A percentile compares a stretch with the other conserved stretches of the same genome.
Evolutionary conservation across 2,329 filamentous ascomycete genomes (phyloP).

Genomic region (Diatrype stigma): DNA sequence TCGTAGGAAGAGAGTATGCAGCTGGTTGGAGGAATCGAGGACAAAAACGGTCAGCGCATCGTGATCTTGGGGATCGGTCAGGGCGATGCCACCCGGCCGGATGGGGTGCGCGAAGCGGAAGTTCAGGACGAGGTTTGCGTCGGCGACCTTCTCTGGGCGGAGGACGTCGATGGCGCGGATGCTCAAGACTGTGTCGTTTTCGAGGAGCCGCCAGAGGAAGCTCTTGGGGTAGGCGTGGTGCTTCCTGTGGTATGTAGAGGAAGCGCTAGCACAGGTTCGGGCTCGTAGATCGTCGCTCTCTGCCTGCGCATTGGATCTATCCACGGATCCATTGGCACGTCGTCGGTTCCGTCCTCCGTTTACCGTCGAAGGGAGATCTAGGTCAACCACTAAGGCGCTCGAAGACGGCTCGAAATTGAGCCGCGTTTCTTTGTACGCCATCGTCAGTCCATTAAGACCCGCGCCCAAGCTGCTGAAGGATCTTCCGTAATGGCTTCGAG

Average conservation of each 20-base stretch:
- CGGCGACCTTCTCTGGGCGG: slow-evolving; percentile 59
- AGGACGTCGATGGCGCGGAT: slow-evolving; percentile 79
- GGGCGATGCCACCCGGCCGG: slow-evolving; percentile 71
- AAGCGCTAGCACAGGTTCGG: slow-evolving; percentile 69
- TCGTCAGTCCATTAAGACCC: slow-evolving; percentile 59
- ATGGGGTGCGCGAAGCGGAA: slow-evolving; percentile 74
- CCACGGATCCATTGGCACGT: slow-evolving; percentile 32
- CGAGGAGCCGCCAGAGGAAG: slow-evolving; percentile 87
- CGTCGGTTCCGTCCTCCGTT: slow-evolving; percentile 40
- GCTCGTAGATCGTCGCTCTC: slow-evolving; percentile 73
- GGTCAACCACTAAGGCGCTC: slow-evolving; percentile 64
- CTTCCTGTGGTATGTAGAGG: slow-evolving; percentile 80
- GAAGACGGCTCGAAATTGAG: slow-evolving; percentile 74
- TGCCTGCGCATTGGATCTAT: slow-evolving; percentile 29
- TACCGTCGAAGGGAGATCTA: slow-evolving; percentile 58
- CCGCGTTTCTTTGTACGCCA: slow-evolving; percentile 83
- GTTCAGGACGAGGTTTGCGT: slow-evolving; percentile 71
- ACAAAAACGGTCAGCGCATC: slow-evolving; percentile 57
- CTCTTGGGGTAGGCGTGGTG: slow-evolving; percentile 72
- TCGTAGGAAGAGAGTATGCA: slow-evolving; percentile 80
- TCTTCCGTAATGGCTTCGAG: not conserved
- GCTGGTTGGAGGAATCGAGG: slow-evolving; percentile 66
- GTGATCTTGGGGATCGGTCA: slow-evolving; percentile 72
- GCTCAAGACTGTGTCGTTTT: slow-evolving; percentile 75
- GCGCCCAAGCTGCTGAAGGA: not conserved